phyloP scores from a whole-genome alignment of 2,329 filamentous ascomycete genomes.

The Aspergillus spinulosporus region DNA sequence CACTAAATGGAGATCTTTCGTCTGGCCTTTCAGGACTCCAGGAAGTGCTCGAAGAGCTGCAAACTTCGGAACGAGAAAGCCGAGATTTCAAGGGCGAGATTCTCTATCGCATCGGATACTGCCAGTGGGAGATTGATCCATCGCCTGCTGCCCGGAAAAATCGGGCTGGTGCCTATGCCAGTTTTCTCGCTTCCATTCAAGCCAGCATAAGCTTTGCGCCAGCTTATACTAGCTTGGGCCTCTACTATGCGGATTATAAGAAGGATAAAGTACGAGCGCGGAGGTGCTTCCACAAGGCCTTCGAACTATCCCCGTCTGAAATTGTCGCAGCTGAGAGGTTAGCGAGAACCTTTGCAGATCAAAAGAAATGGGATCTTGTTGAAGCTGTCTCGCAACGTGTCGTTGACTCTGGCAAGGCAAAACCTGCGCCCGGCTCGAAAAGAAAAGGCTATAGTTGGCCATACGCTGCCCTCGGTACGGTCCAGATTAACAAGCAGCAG shows the following conservation, averaged over 20 bases:
- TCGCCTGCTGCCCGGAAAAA: constrained; percentile 74
- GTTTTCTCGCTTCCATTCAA: constrained; percentile 80
- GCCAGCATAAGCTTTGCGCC: constrained; percentile 85
- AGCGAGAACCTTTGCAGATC: constrained; percentile 80
- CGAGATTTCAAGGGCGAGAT: constrained; percentile 79
- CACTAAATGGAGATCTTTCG: constrained; percentile 73
- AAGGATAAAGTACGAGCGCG: constrained; percentile 82
- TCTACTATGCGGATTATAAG: constrained; percentile 88
- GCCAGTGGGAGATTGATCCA: constrained; percentile 79
- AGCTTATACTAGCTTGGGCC: constrained; percentile 84
- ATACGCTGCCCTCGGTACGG: constrained; percentile 87
- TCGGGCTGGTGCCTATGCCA: constrained; percentile 77
- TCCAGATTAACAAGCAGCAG: constrained; percentile 91
- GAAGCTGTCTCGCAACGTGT: constrained; percentile 88
- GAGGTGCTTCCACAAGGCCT: constrained; percentile 94
- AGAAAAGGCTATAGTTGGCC: constrained; percentile 94
- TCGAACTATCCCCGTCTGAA: constrained; percentile 86
- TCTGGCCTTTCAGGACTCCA: constrained; percentile 69
- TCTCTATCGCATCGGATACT: constrained; percentile 82
- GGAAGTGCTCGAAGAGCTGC: constrained; percentile 65
- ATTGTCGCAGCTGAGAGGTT: constrained; percentile 83
- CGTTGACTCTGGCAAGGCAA: constrained; percentile 90
- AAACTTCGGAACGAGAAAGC: constrained; percentile 59
- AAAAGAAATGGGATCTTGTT: constrained; percentile 94
- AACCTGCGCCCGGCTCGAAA: constrained; percentile 87